These are phyloP conservation scores for Fulvia fulva DNA, from an alignment of 2,329 filamentous ascomycete genomes.

Conservation along the genomic window DNA sequence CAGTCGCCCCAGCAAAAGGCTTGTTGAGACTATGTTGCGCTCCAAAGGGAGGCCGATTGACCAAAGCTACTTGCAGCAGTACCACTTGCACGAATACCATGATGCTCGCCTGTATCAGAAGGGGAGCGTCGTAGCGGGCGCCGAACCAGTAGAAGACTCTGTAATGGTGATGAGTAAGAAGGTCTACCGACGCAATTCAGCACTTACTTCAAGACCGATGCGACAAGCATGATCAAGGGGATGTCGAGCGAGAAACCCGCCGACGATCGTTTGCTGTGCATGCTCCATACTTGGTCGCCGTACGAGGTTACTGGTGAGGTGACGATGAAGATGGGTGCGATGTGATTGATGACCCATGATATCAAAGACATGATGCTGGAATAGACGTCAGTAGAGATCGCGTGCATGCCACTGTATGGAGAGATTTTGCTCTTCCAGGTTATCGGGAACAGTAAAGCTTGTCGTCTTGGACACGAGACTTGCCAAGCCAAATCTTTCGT, in stretches of 20 bases:
- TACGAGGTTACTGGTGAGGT: constrained; percentile 63
- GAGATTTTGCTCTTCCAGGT: constrained; percentile 17
- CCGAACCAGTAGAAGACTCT: constrained; percentile 65
- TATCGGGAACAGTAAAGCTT: constrained; percentile 15
- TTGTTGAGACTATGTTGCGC: constrained; percentile 37
- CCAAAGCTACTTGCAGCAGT: constrained; percentile 58
- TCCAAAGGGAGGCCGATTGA: constrained; percentile 47
- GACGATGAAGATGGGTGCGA: constrained; percentile 47
- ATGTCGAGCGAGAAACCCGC: constrained; percentile 65
- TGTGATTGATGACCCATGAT: constrained; percentile 33
- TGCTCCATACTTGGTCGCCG: constrained; percentile 63
- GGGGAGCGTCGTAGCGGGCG: constrained; percentile 55
- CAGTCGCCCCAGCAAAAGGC: constrained; percentile 59
- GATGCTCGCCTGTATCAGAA: constrained; percentile 57
- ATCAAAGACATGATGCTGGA: constrained; percentile 32
- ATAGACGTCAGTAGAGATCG: constrained; percentile 10
- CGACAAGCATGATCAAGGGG: constrained; percentile 63
- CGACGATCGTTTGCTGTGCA: constrained; percentile 56
- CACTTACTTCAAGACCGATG: constrained; percentile 58
- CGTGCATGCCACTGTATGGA: background rate
- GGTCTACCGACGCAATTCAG: background rate
- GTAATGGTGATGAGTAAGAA: constrained; percentile 50
- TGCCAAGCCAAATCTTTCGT: constrained; percentile 4
- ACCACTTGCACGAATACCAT: constrained; percentile 58
- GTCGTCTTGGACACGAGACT: constrained; percentile 2